phyloP scores from a whole-genome alignment of 2,329 filamentous ascomycete genomes.

The Domatiomyces globalis region DNA sequence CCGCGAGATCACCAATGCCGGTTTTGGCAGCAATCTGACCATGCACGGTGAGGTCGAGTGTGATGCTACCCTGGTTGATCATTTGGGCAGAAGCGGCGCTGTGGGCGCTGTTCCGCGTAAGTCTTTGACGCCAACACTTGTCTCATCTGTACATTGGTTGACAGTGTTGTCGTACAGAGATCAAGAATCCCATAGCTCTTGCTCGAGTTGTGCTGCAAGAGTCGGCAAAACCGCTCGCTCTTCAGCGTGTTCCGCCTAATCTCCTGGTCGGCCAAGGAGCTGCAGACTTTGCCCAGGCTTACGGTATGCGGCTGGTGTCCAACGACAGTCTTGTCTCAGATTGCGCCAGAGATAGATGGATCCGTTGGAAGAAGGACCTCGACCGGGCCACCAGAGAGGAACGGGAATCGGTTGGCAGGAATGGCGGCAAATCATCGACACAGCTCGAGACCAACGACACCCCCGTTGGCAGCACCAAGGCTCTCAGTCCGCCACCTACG shows the following conservation, averaged over 20 bases:
- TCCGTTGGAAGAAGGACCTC: slow-evolving; percentile 62
- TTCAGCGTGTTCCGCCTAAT: slow-evolving; percentile 83
- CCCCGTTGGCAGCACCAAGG: not conserved
- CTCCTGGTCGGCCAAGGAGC: slow-evolving; percentile 78
- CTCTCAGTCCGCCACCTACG: not conserved
- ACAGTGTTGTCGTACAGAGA: slow-evolving; percentile 40
- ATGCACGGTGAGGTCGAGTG: slow-evolving; percentile 87
- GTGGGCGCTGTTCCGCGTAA: slow-evolving; percentile 80
- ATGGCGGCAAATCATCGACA: not conserved
- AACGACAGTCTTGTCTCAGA: slow-evolving; percentile 68
- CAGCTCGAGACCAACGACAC: not conserved
- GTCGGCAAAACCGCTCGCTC: slow-evolving; percentile 60
- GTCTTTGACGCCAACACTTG: slow-evolving; percentile 24
- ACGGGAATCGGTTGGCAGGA: slow-evolving; percentile 22
- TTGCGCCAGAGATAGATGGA: slow-evolving; percentile 62
- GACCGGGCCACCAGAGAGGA: slow-evolving; percentile 39
- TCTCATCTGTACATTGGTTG: slow-evolving; percentile 13
- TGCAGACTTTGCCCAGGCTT: slow-evolving; percentile 66
- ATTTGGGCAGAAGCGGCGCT: slow-evolving; percentile 78
- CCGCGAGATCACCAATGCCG: slow-evolving; percentile 89
- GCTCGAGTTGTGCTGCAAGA: slow-evolving; percentile 71
- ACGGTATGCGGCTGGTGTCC: slow-evolving; percentile 58
- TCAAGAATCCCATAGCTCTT: slow-evolving; percentile 82
- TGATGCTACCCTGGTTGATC: slow-evolving; percentile 85
- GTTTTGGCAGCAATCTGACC: slow-evolving; percentile 86